Conservation (phyloP, 805 yeast species). For the Cyberlindnera euphorbiae region DNA sequence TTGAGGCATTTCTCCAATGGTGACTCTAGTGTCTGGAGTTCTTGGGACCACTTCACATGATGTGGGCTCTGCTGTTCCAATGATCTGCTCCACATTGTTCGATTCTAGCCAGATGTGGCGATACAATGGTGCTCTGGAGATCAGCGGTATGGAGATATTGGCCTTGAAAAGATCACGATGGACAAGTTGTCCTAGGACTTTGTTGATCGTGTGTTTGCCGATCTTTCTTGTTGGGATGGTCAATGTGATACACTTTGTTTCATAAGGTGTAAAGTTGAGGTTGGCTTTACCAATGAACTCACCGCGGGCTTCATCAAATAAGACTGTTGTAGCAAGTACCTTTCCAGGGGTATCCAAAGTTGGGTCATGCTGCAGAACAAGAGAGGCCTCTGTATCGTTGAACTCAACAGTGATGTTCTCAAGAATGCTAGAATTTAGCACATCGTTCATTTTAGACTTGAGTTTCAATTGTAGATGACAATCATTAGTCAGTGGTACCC, state of each 20-base stretch:
- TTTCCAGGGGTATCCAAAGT: too few species aligned
- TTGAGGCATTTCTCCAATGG: conserved; percentile 21
- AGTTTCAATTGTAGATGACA: conserved; percentile 30
- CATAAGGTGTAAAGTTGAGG: conserved; percentile 13
- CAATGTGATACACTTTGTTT: conserved; percentile 16
- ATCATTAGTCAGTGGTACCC: conserved; percentile 18
- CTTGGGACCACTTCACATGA: conserved; percentile 33
- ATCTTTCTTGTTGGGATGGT: conserved; percentile 15
- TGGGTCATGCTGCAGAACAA: too few species aligned
- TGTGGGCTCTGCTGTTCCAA: conserved; percentile 19
- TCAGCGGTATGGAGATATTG: conserved; percentile 19
- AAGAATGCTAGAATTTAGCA: too few species aligned
- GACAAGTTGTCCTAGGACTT: conserved; percentile 13
- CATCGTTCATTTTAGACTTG: conserved; percentile 24
- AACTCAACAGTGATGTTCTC: too few species aligned
- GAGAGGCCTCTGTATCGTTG: too few species aligned
- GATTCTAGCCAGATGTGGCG: conserved; percentile 16
- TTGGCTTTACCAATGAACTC: conserved; percentile 9
- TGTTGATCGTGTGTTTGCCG: conserved; percentile 14
- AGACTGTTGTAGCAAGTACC: not conserved
- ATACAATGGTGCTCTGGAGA: conserved; percentile 8
- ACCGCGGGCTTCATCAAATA: conserved; percentile 7
- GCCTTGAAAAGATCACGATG: conserved; percentile 16
- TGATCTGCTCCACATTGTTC: conserved; percentile 6
- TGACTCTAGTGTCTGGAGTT: conserved; percentile 31